Evolutionary conservation across 352 stramenopile species (phyloP).

Genomic region (Globisporangium yorkense): DNA sequence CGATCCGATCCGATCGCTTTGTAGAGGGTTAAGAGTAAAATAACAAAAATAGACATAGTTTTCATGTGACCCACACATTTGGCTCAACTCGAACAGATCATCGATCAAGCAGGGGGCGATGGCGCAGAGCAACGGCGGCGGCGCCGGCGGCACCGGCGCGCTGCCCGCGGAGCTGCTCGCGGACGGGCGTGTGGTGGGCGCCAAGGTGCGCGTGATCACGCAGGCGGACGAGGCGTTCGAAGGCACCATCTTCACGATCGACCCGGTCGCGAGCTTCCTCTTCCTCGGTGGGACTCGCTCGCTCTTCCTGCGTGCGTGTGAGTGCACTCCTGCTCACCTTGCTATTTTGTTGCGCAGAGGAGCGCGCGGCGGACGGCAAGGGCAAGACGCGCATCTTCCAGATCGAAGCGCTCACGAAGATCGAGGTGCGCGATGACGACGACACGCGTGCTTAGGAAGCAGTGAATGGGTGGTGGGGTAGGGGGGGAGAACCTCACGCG

Average conservation of each 20-base stretch:
- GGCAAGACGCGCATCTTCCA: conserved; percentile 73
- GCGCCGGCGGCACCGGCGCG: conserved; percentile 3
- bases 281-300: conserved; percentile 42
- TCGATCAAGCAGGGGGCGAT: background rate
- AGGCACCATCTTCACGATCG: conserved; percentile 72
- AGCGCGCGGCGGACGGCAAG: conserved; percentile 41
- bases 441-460: no score
- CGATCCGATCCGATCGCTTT: background rate
- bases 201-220: conserved; percentile 59
- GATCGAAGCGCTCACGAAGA: conserved; percentile 58
- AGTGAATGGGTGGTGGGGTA: background rate
- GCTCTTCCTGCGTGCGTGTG: background rate
- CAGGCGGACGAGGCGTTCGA: conserved; percentile 46
- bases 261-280: conserved; percentile 74
- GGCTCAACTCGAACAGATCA: background rate
- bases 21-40: background rate
- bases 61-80: background rate
- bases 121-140: conserved; percentile 15
- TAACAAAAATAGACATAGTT: background rate
- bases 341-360: conserved; percentile 26
- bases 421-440: conserved; percentile 27
- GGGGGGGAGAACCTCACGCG: background rate
- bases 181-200: conserved; percentile 55
- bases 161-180: conserved; percentile 56
- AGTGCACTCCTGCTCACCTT: background rate